phyloP scores from a whole-genome alignment of 75 land plant genomes.

The Larix kaempferi region DNA sequence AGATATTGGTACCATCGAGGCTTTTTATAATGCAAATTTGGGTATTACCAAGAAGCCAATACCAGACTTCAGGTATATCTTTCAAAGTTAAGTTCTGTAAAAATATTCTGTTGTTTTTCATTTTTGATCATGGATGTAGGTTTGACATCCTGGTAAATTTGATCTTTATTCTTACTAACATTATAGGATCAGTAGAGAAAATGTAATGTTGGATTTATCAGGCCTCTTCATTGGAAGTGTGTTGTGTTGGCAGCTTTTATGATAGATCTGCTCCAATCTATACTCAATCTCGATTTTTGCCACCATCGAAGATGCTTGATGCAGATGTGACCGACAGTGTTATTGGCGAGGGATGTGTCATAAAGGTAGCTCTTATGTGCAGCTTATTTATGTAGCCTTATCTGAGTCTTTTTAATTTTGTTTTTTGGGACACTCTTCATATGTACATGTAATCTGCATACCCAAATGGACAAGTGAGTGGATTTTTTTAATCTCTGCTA shows the following conservation, averaged over 20 bases:
- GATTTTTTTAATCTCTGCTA: constrained; percentile 1
- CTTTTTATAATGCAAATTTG: constrained; percentile 80
- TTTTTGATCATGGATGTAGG: not conserved
- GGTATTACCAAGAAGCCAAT: constrained; percentile 58
- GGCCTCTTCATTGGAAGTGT: not conserved
- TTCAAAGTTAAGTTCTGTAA: constrained; percentile 15
- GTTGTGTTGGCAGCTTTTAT: constrained; percentile 63
- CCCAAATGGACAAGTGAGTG: no score
- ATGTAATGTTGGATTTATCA: not conserved
- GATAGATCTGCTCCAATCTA: constrained; percentile 65
- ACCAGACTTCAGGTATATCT: constrained; percentile 57
- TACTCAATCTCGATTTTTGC: constrained; percentile 71
- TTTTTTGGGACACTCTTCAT: no score
- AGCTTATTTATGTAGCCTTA: no score
- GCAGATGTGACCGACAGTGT: constrained; percentile 71
- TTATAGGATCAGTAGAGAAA: not conserved
- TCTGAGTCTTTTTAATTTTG: no score
- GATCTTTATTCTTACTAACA: not conserved
- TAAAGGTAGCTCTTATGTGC: constrained; percentile 42
- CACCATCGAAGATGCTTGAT: constrained; percentile 69
- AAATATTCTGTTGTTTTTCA: not conserved
- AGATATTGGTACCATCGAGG: constrained; percentile 76
- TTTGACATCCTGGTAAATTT: not conserved
- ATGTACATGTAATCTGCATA: no score
- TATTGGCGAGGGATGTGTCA: constrained; percentile 83